Conservation (phyloP, 345 rosid species). For the Populus tremula region DNA sequence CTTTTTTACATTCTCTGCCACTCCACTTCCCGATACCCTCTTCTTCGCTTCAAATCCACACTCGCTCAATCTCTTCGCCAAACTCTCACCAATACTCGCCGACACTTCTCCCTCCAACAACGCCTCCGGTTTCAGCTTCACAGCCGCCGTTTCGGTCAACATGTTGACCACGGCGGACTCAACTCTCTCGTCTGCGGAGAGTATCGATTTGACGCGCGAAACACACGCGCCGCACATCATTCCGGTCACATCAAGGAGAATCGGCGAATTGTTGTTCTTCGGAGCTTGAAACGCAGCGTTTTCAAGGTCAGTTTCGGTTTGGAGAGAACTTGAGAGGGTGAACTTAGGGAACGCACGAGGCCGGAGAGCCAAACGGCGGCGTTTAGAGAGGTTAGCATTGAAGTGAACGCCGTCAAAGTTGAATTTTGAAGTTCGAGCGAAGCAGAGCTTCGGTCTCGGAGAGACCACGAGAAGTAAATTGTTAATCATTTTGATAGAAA, state of each 20-base stretch:
- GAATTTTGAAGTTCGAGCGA: constrained; percentile 13
- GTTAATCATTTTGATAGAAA: constrained; percentile 41
- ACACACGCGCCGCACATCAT: constrained; percentile 98
- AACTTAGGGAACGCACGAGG: constrained; percentile 23
- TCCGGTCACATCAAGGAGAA: constrained; percentile 74
- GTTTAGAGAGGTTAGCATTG: constrained; percentile 13
- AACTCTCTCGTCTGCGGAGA: constrained; percentile 72
- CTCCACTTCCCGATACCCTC: constrained; percentile 70
- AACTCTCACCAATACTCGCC: constrained; percentile 49
- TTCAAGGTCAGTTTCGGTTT: constrained; percentile 38
- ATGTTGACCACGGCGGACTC: constrained; percentile 84
- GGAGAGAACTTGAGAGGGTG: constrained; percentile 44
- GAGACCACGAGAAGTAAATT: constrained; percentile 43
- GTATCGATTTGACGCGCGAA: constrained; percentile 69
- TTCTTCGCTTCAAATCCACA: constrained; percentile 78
- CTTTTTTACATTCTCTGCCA: constrained; percentile 70
- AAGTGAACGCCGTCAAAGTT: constrained; percentile 14
- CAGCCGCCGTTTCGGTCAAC: constrained; percentile 86
- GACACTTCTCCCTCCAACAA: constrained; percentile 20
- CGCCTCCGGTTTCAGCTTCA: constrained; percentile 48
- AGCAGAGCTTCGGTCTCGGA: constrained; percentile 30
- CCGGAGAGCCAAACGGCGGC: constrained; percentile 17
- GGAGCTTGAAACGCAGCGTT: constrained; percentile 13
- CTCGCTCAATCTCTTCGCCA: constrained; percentile 70
- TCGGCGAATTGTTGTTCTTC: constrained; percentile 31